These are phyloP conservation scores for Metschnikowia reukaufii DNA, from an alignment of 805 yeast genomes.

Conservation along the genomic window DNA sequence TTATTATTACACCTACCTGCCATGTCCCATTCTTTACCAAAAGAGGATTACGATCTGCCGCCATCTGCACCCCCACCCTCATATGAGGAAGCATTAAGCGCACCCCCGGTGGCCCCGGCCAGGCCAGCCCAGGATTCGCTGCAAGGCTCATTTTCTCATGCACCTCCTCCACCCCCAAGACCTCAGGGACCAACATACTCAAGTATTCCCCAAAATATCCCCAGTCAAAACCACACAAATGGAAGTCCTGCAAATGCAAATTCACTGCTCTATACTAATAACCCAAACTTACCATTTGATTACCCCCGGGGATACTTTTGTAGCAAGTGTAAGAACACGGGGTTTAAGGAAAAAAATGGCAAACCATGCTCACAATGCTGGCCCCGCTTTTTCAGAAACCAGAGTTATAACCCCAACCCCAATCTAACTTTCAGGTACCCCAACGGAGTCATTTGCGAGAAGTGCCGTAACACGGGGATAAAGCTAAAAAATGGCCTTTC, in stretches of 20 bases:
- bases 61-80: slow-evolving; percentile 35
- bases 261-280: slow-evolving; percentile 20
- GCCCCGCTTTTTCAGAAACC: slow-evolving; percentile 24
- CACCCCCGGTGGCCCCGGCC: slow-evolving; percentile 20
- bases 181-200: slow-evolving; percentile 12
- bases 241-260: not conserved
- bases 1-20: not conserved
- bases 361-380: slow-evolving; percentile 33
- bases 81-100: slow-evolving; percentile 45
- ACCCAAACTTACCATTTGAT: slow-evolving; percentile 27
- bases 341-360: slow-evolving; percentile 28
- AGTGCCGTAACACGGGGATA: slow-evolving; percentile 75
- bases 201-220: not conserved
- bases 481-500: slow-evolving; percentile 59
- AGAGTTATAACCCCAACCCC: slow-evolving; percentile 48
- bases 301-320: slow-evolving; percentile 34
- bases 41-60: slow-evolving; percentile 3
- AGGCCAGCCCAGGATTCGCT: slow-evolving; percentile 14
- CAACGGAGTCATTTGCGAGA: slow-evolving; percentile 54
- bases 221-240: slow-evolving; percentile 1
- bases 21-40: not conserved
- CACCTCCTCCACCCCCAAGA: slow-evolving; percentile 6
- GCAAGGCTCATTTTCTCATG: not conserved
- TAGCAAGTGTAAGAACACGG: slow-evolving; percentile 36
- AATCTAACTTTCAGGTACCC: slow-evolving; percentile 70